Percentiles rank a stretch among this genome's conserved stretches.
phyloP scores from a whole-genome alignment of 164 flowering plant species.

The Vitis labrusca region DNA sequence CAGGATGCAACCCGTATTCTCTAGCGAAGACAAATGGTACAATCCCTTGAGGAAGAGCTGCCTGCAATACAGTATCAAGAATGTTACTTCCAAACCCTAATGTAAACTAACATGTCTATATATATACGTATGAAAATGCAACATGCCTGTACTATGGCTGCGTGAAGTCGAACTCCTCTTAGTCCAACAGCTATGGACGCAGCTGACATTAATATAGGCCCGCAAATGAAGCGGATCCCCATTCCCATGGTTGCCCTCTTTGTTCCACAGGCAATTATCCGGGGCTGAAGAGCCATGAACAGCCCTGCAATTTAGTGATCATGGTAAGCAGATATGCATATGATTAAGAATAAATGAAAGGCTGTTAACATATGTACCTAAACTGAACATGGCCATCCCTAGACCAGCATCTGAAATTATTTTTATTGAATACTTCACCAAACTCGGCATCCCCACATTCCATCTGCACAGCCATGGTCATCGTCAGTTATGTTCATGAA shows the following conservation, averaged over 20 bases:
- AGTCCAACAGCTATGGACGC: slow-evolving; percentile 56
- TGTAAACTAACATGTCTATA: too few species aligned
- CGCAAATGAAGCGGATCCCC: slow-evolving; percentile 54
- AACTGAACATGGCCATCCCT: slow-evolving; percentile 80
- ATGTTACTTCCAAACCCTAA: not conserved
- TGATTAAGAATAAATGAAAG: not conserved
- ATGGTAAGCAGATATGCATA: too few species aligned
- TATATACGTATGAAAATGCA: not conserved
- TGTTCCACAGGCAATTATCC: slow-evolving; percentile 62
- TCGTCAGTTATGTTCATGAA: not conserved
- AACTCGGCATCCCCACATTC: slow-evolving; percentile 58
- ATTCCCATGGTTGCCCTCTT: slow-evolving; percentile 49
- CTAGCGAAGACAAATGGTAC: slow-evolving; percentile 74
- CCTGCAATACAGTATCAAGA: slow-evolving; percentile 24
- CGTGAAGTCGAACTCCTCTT: slow-evolving; percentile 41
- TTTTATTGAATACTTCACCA: slow-evolving; percentile 52
- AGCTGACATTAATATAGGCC: slow-evolving; percentile 59
- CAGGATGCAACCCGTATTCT: slow-evolving; percentile 66
- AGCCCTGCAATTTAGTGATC: slow-evolving; percentile 36
- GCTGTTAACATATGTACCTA: slow-evolving; percentile 29
- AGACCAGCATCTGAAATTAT: slow-evolving; percentile 75
- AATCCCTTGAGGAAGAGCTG: slow-evolving; percentile 75
- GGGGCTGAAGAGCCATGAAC: slow-evolving; percentile 75
- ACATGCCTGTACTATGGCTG: slow-evolving; percentile 64
- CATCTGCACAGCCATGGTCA: slow-evolving; percentile 35